Percentiles rank a stretch among this genome's conserved stretches.
Conservation (phyloP, 202 grass and related monocot genomes). For the Saccharum hybrid region DNA sequence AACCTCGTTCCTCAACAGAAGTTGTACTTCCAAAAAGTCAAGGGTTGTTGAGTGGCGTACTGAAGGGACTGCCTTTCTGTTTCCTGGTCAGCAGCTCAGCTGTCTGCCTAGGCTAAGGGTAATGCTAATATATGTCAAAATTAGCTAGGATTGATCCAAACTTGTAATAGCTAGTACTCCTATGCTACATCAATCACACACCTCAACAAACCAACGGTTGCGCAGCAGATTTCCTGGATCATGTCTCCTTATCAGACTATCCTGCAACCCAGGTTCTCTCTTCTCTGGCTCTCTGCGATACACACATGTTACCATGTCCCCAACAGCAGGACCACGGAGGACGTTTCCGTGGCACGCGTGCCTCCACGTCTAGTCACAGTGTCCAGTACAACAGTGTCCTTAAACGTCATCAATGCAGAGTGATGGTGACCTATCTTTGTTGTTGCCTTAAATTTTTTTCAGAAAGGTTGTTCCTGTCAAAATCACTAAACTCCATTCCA, state of each 20-base stretch:
- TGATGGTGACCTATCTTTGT: constrained; percentile 8
- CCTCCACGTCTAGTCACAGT: background rate
- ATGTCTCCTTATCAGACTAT: background rate
- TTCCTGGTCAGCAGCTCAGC: background rate
- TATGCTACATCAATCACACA: no score
- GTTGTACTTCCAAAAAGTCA: constrained; percentile 19
- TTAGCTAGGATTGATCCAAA: background rate
- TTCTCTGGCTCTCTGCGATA: background rate
- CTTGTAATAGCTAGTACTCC: no score
- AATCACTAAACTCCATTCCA: no score
- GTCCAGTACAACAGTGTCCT: no score
- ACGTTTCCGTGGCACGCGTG: background rate
- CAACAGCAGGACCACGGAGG: background rate
- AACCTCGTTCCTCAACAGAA: background rate
- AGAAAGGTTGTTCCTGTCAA: background rate
- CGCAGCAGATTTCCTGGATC: background rate
- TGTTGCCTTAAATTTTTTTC: background rate
- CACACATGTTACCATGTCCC: background rate
- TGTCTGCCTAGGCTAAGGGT: no score
- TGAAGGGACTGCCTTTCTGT: background rate
- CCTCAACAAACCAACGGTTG: background rate
- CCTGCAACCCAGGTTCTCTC: background rate
- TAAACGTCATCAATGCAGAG: constrained; percentile 5
- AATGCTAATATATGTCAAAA: no score
- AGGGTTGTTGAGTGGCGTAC: constrained; percentile 1